Base-by-base conservation (phyloP, 257 asterid species). In the Nicotiana sylvestris region DNA sequence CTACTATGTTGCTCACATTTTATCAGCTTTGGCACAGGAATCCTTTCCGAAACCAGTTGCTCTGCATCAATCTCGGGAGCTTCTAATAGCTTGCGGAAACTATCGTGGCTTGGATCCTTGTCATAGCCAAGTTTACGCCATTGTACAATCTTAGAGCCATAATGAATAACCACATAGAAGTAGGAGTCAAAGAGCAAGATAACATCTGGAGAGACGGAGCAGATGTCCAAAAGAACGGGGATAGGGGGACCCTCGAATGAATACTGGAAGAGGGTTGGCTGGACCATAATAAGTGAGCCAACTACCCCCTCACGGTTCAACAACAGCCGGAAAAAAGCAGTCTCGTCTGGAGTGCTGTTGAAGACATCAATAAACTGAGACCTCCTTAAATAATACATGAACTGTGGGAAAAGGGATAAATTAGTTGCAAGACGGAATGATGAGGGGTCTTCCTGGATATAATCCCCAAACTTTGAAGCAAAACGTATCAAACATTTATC, bases 1-100 rank as follows among this genome's bases (percentile, higher is more conserved):
- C 99, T 96, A 80, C 99, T 84, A 68, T 96, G 99, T 82, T 96
- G 99, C 30, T 96, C 99, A 60, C 99, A 96, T 81, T 86, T 94
- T 3, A 94, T 76, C n/a, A 93, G 88, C 83, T 90, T 94, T 4
- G 98, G 99, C 55, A 93, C 98, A 2, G 98, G 99, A 39, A 96
- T 60, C 83, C 99, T 86, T 60, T 92, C 99, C 0, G 91, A 87
- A 85, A 92, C 90, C 82, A 93, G 81, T 55, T 94, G 97, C 83
- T 90, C 92, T 1, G 95, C 99, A 15, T 96, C 99, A 4, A 88
- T 83, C 80, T 89, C 97, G 0, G 96, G 94, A n/a, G 98, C 99
- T 87, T 94, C 99, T 80, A 96, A 72, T 18, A 94, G 91, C 49
- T 94, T 92, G 85, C 90, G 85, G 70, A 96, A 88, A 77, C 94